These are phyloP conservation scores for Macrophomina pseudophaseolina DNA, from an alignment of 2,329 filamentous ascomycete species.

Conservation along the genomic window DNA sequence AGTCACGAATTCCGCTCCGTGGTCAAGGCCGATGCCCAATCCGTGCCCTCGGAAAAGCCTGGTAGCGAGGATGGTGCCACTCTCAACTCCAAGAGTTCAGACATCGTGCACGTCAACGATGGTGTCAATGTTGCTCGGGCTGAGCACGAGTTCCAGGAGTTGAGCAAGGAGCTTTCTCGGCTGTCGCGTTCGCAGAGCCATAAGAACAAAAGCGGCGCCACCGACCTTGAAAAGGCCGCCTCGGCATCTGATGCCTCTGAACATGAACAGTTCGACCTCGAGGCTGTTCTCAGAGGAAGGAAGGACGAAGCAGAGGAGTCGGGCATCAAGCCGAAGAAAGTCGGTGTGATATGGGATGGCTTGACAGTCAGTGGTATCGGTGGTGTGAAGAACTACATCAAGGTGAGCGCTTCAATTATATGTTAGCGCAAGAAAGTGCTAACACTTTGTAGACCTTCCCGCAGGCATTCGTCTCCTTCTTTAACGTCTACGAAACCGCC, in stretches of 20 bases:
- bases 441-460: constrained; percentile 66
- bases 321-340: constrained; percentile 78
- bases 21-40: constrained; percentile 10
- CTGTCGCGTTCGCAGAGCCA: constrained; percentile 53
- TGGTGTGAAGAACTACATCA: constrained; percentile 72
- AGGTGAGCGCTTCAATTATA: constrained; percentile 31
- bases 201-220: constrained; percentile 37
- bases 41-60: constrained; percentile 7
- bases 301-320: constrained; percentile 73
- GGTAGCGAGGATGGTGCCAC: constrained; percentile 19
- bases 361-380: constrained; percentile 78
- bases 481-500: constrained; percentile 73
- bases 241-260: constrained; percentile 41
- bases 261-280: constrained; percentile 70
- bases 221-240: constrained; percentile 65
- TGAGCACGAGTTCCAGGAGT: constrained; percentile 71
- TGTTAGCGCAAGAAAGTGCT: not conserved
- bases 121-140: constrained; percentile 65
- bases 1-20: constrained; percentile 10
- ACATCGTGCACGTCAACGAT: constrained; percentile 17
- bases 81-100: constrained; percentile 23
- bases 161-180: constrained; percentile 57
- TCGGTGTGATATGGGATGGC: constrained; percentile 75
- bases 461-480: constrained; percentile 75
- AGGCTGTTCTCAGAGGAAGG: constrained; percentile 73